Base-by-base conservation (phyloP, 169 alveolate genomes). In the Plasmodium gonderi region DNA sequence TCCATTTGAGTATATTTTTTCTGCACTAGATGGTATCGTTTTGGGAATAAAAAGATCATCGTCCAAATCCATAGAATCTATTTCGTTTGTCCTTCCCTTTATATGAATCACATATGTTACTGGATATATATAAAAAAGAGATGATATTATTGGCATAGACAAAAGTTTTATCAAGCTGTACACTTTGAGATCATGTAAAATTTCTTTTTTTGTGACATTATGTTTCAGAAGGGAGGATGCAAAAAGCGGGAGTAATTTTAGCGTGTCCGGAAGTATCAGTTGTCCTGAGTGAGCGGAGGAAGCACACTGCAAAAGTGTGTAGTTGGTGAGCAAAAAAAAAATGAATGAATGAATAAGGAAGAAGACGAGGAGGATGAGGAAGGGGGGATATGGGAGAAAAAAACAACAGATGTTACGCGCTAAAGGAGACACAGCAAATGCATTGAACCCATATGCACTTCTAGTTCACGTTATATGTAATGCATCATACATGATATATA, bases 191-290 rank as follows among this genome's bases (percentile, higher is more conserved):
- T 90, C 94, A 38, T 69, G 82, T 26, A 90, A 33, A 20, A 72
- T 44, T 1, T 80, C 94, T 38, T 79, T 90, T 29, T 90, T 90
- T 33, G 75, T 81, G 65, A 80, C 77, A 64, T 69, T 68, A 36
- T 94, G 95, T 80, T 97, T 97, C 89, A 97, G 92, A 78, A 95
- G 51, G 14, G 97, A 91, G 75, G 92, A 95, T n/a, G 94, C 68
- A 68, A 90, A 91, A 7, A 96, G 90, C 44, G 97, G 98, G 29
- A 97, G 92, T 47, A 94, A 75, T 87, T 97, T 96, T 42, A 97
- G 96, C 68, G 97, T 94, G 49, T 97, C 98, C 40, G 98, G 98
- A 26, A 97, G 95, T 23, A 97, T 96, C 12, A 97, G 96, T 89
- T 97, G 98, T n/a, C 96, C 97, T 23, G 94, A 95, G 11, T 97